phyloP scores from a whole-genome alignment of 129 eudicot genomes.

The Ambrosia trifida region DNA sequence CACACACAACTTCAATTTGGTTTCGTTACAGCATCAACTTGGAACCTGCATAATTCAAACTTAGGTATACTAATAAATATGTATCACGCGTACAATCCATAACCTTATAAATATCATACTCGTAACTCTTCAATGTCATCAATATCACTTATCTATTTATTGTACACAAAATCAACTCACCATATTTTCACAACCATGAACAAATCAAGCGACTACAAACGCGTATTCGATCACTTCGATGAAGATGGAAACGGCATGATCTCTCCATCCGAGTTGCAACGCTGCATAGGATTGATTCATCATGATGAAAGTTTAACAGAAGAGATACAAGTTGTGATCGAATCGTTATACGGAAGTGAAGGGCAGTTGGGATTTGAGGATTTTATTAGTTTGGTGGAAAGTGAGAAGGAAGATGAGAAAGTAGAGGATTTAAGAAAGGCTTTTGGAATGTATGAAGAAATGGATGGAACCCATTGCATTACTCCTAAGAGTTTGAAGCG shows the following conservation, averaged over 20 bases:
- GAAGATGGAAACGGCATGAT: conserved; percentile 27
- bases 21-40: conserved; percentile 20
- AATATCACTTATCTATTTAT: neutral
- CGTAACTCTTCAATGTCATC: neutral
- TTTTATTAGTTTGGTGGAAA: conserved; percentile 34
- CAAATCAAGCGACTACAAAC: conserved; percentile 25
- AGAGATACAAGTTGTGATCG: conserved; percentile 22
- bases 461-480: conserved; percentile 42
- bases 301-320: conserved; percentile 13
- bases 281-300: conserved; percentile 2
- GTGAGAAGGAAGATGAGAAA: conserved; percentile 37
- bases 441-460: conserved; percentile 40
- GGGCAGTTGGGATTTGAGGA: conserved; percentile 34
- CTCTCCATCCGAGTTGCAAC: conserved; percentile 32
- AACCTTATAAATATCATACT: conserved; percentile 11
- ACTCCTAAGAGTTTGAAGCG: conserved; percentile 50
- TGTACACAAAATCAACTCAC: neutral
- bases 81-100: conserved; percentile 17
- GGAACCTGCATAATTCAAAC: neutral
- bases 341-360: neutral
- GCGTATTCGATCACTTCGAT: conserved; percentile 38
- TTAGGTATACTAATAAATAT: neutral
- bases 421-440: conserved; percentile 37
- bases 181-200: conserved; percentile 11
- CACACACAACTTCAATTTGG: neutral